These are phyloP conservation scores for Trichoderma gracile DNA, from an alignment of 2,329 filamentous ascomycete species.

Conservation along the genomic window DNA sequence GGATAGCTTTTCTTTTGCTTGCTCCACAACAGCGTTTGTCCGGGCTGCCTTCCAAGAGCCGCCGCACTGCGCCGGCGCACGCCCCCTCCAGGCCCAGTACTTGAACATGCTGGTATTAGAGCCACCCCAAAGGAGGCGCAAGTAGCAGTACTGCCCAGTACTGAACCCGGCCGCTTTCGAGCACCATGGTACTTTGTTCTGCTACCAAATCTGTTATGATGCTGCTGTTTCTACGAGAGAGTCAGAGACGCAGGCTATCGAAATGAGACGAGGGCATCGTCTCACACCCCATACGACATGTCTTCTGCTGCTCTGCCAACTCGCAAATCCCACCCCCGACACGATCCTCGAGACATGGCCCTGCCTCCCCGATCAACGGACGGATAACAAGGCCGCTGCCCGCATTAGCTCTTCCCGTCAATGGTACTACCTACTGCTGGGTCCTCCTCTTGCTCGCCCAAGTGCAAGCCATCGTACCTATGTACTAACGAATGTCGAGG, in stretches of 20 bases:
- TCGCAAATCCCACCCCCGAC: constrained; percentile 26
- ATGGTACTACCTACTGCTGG: neutral
- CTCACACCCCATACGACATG: constrained; percentile 42
- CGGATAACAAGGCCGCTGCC: constrained; percentile 23
- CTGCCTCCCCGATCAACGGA: constrained; percentile 34
- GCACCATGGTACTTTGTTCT: neutral
- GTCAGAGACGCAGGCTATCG: no score
- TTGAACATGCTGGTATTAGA: neutral
- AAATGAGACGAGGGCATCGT: constrained; percentile 28
- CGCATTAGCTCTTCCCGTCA: constrained; percentile 24
- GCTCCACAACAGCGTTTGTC: constrained; percentile 9
- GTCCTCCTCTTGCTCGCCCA: no score
- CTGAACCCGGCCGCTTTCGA: neutral
- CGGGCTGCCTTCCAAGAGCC: constrained; percentile 8
- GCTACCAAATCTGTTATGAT: no score
- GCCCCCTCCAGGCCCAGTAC: constrained; percentile 10
- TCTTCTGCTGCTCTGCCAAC: constrained; percentile 34
- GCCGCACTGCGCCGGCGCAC: constrained; percentile 15
- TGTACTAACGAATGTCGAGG: neutral
- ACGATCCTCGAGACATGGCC: constrained; percentile 31
- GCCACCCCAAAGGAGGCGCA: constrained; percentile 8
- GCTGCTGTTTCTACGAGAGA: no score
- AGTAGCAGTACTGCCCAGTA: constrained; percentile 12
- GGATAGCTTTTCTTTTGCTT: constrained; percentile 3
- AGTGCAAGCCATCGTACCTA: no score